Conservation (phyloP, 495 filamentous ascomycete genomes). For the Rhizodiscina lignyota region DNA sequence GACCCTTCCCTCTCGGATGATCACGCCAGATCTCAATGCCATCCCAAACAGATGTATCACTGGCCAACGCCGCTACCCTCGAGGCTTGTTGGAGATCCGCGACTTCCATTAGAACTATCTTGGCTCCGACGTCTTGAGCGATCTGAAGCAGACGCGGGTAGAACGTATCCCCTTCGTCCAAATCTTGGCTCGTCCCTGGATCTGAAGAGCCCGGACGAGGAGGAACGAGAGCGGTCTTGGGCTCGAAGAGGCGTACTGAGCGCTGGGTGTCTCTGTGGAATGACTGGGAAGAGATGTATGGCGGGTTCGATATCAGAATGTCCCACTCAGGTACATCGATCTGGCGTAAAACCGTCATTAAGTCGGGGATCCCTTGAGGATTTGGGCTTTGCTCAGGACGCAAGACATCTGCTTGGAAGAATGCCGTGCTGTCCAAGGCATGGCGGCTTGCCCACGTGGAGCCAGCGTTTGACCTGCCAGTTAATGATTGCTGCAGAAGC, state of each 20-base stretch:
- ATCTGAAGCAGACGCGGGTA: constrained; percentile 35
- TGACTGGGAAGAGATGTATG: constrained; percentile 55
- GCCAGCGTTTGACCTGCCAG: no score
- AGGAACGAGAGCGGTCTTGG: constrained; percentile 61
- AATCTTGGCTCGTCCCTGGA: not conserved
- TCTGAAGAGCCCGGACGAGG: not conserved
- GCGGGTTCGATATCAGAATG: constrained; percentile 77
- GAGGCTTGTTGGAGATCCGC: constrained; percentile 31
- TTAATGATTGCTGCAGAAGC: no score
- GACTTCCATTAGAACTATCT: constrained; percentile 39
- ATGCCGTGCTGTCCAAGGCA: no score
- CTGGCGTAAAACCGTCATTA: not conserved
- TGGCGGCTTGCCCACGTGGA: no score
- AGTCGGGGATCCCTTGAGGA: not conserved
- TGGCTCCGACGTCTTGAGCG: constrained; percentile 19
- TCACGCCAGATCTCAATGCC: no score
- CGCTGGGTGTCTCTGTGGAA: constrained; percentile 39
- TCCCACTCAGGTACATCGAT: constrained; percentile 27
- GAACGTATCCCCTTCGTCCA: constrained; percentile 36
- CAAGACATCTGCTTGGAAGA: constrained; percentile 10
- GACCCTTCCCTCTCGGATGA: no score
- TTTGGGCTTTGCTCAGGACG: constrained; percentile 2
- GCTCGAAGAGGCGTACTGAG: constrained; percentile 69
- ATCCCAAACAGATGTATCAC: no score
- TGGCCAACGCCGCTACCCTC: constrained; percentile 11